These are phyloP conservation scores for Diaporthe vexans DNA, from an alignment of 2,329 filamentous ascomycete genomes.

Conservation along the genomic window DNA sequence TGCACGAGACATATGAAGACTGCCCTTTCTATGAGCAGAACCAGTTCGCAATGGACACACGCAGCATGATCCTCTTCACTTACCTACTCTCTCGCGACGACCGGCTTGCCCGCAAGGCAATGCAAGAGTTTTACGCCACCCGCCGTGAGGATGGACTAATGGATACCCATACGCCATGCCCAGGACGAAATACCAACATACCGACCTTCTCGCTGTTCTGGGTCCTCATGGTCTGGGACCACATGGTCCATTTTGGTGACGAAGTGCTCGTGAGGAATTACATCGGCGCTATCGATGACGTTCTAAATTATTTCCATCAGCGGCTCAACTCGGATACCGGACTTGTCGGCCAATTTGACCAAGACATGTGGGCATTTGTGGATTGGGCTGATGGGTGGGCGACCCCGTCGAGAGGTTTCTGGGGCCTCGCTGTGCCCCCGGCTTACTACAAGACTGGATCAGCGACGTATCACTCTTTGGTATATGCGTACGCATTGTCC, in stretches of 20 bases:
- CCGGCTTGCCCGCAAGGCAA: slow-evolving; percentile 50
- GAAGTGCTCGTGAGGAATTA: slow-evolving; percentile 41
- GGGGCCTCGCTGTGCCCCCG: slow-evolving; percentile 32
- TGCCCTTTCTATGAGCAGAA: slow-evolving; percentile 55
- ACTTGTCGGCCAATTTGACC: slow-evolving; percentile 44
- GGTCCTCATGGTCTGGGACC: slow-evolving; percentile 49
- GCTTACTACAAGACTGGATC: slow-evolving; percentile 40
- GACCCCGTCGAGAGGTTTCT: slow-evolving; percentile 38
- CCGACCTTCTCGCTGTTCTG: slow-evolving; percentile 53
- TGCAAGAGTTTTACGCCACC: slow-evolving; percentile 50
- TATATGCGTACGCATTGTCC: slow-evolving; percentile 40
- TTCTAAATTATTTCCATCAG: slow-evolving; percentile 38
- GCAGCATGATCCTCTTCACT: slow-evolving; percentile 49
- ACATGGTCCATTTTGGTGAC: slow-evolving; percentile 51
- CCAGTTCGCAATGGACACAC: slow-evolving; percentile 49
- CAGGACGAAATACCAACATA: slow-evolving; percentile 46
- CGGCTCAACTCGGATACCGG: slow-evolving; percentile 34
- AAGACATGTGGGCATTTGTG: slow-evolving; percentile 45
- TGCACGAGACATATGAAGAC: slow-evolving; percentile 53
- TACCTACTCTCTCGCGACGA: slow-evolving; percentile 52
- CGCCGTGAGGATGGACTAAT: slow-evolving; percentile 48
- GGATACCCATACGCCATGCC: slow-evolving; percentile 48
- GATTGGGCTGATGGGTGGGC: slow-evolving; percentile 50
- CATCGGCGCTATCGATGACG: slow-evolving; percentile 36
- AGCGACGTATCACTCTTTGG: slow-evolving; percentile 42